These are phyloP conservation scores for Fagus sylvatica DNA, from an alignment of 306 rosid genomes.

Conservation along the genomic window DNA sequence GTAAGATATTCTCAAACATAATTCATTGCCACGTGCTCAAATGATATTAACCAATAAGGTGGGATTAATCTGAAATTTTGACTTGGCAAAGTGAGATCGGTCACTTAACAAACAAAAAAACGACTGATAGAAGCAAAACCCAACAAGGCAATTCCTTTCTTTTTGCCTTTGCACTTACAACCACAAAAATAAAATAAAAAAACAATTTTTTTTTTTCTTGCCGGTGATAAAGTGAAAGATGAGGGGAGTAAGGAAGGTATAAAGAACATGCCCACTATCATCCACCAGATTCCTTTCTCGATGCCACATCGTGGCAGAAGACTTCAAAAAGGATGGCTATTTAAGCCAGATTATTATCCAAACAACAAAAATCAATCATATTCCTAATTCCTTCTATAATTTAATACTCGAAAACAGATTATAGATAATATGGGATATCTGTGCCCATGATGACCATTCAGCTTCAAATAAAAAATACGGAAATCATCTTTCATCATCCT, in stretches of 20 bases:
- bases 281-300: conserved; percentile 42
- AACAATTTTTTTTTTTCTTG: conserved; percentile 7
- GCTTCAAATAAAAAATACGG: no score
- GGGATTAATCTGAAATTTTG: no score
- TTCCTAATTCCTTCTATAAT: no score
- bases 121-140: not conserved
- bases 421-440: no score
- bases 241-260: conserved; percentile 58
- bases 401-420: no score
- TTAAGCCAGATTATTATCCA: conserved; percentile 5
- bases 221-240: conserved; percentile 25
- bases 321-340: conserved; percentile 6
- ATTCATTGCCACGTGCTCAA: no score
- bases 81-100: not conserved
- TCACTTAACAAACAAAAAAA: not conserved
- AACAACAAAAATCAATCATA: not conserved
- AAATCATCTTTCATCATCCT: no score
- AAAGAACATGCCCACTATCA: conserved; percentile 59
- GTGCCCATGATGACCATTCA: no score
- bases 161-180: no score
- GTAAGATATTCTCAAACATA: no score
- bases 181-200: conserved; percentile 21
- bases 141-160: not conserved
- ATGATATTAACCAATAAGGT: no score
- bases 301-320: conserved; percentile 34